These are phyloP conservation scores for Aspergillus hancockii DNA, from an alignment of 495 filamentous ascomycete species.

Conservation along the genomic window DNA sequence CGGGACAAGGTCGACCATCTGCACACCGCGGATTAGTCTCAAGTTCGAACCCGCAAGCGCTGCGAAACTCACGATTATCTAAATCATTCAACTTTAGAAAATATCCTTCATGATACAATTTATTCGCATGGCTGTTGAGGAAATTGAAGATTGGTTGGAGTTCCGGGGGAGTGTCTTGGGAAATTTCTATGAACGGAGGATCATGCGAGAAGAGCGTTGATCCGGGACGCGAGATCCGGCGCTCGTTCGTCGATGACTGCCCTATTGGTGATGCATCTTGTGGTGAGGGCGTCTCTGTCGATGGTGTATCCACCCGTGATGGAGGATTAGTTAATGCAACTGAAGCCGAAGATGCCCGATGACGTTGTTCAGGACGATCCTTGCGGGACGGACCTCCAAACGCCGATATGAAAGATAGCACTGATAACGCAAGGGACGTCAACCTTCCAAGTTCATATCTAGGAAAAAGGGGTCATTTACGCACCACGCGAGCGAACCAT, in stretches of 20 bases:
- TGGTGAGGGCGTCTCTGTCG: conserved; percentile 39
- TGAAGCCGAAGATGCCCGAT: conserved; percentile 26
- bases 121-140: conserved; percentile 93
- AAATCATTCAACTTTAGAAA: conserved; percentile 95
- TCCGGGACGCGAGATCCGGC: conserved; percentile 55
- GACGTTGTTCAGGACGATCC: conserved; percentile 31
- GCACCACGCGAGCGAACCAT: conserved; percentile 49
- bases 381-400: conserved; percentile 49
- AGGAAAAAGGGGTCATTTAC: conserved; percentile 19
- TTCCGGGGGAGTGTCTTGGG: conserved; percentile 83
- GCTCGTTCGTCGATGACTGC: conserved; percentile 21
- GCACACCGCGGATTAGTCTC: conserved; percentile 16
- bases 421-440: conserved; percentile 45
- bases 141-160: conserved; percentile 91
- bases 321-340: conserved; percentile 27
- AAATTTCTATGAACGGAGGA: conserved; percentile 83
- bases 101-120: conserved; percentile 96
- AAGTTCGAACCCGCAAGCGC: neutral
- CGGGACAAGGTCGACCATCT: conserved; percentile 84
- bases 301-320: conserved; percentile 37
- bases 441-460: conserved; percentile 7
- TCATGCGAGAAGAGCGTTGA: conserved; percentile 79
- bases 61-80: conserved; percentile 69
- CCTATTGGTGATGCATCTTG: conserved; percentile 32
- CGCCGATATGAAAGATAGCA: conserved; percentile 64